A percentile compares a stretch with the other conserved stretches of the same genome.
These are phyloP conservation scores for Talaromyces funiculosus DNA, from an alignment of 2,329 filamentous ascomycete genomes.

Conservation along the genomic window DNA sequence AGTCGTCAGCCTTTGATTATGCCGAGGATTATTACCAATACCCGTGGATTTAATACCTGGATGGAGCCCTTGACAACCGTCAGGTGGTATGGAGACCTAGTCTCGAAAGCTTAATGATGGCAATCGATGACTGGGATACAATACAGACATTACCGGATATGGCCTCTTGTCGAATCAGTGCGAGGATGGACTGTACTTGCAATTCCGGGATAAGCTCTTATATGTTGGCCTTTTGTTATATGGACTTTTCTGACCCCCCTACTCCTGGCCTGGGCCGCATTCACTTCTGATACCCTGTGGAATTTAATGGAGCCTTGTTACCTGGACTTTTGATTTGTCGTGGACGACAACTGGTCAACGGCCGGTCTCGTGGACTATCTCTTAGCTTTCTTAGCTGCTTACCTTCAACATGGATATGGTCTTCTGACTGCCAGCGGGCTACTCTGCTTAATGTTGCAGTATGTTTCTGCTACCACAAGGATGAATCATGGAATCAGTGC, in stretches of 20 bases:
- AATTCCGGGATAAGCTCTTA: slow-evolving; percentile 4
- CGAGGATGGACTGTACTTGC: slow-evolving; percentile 8
- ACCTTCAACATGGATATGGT: not conserved
- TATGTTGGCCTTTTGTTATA: not conserved
- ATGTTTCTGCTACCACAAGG: not conserved
- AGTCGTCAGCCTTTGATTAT: slow-evolving; percentile 14
- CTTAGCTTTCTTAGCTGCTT: not conserved
- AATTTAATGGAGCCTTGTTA: slow-evolving; percentile 8
- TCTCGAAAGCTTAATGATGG: slow-evolving; percentile 25
- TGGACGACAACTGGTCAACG: not conserved
- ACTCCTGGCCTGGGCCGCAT: not conserved
- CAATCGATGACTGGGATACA: slow-evolving; percentile 13
- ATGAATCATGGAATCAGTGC: not conserved
- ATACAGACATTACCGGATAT: slow-evolving; percentile 6
- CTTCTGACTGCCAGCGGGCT: not conserved
- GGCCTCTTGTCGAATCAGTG: slow-evolving; percentile 8
- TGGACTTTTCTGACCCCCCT: not conserved
- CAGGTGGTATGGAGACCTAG: slow-evolving; percentile 25
- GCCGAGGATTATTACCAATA: slow-evolving; percentile 22
- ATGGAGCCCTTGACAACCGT: slow-evolving; percentile 23
- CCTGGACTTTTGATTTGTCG: not conserved
- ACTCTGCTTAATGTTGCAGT: slow-evolving; percentile 13
- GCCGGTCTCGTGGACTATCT: not conserved
- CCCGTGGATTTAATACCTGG: slow-evolving; percentile 6
- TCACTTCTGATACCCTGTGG: slow-evolving; percentile 7